Evolutionary conservation across 768 basidiomycete genomes (phyloP), one percentile per base, ranked within the genome.

Genomic region (Tulasnella calospora): DNA sequence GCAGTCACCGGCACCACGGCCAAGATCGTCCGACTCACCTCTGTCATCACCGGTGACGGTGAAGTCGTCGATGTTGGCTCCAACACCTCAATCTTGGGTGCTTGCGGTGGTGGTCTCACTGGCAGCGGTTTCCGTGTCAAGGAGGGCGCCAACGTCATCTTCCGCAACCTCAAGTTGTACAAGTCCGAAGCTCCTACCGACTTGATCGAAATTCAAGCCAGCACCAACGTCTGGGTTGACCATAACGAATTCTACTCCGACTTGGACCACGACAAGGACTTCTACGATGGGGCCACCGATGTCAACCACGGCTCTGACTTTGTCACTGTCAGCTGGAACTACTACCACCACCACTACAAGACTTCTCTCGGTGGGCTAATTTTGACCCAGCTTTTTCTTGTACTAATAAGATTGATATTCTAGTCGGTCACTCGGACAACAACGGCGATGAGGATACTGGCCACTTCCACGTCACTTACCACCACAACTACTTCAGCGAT

Each of bases 201-300:
- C 47, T 38, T 75, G 46, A 75, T 75, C 44, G 74, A 38, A 36
- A 38, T 75, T 12, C 74, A 75, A 41, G 74, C 46, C 36, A 38
- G 38, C 33, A 75, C 74, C 46, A 75, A 75, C 33, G 55, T 75
- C n/a, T 75, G 74, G 74, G 74, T 75, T n/a, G 51, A 57, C 46
- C 61, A 78, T 23, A 47, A 51, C 77, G 71, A 73, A 23, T 47
- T 78, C 51, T 78, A 36, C 71, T 44, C 40, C 33, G 77, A 78
- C 77, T 77, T 41, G 77, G 44, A 41, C n/a, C 71, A 71, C 73
- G 71, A 46, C 77, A 78, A 87, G 87, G 83, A 71, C 74, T 87
- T 85, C 83, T 87, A 87, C 82, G 87, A 87, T 78, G 87, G 87
- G 57, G 84, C 86, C 44, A 83, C 86, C 57, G 87, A 88, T 77